Percentiles rank a stretch among this genome's conserved stretches.
These are phyloP conservation scores for Boletellus sp. DNA, from an alignment of 768 basidiomycete genomes.

Conservation along the genomic window DNA sequence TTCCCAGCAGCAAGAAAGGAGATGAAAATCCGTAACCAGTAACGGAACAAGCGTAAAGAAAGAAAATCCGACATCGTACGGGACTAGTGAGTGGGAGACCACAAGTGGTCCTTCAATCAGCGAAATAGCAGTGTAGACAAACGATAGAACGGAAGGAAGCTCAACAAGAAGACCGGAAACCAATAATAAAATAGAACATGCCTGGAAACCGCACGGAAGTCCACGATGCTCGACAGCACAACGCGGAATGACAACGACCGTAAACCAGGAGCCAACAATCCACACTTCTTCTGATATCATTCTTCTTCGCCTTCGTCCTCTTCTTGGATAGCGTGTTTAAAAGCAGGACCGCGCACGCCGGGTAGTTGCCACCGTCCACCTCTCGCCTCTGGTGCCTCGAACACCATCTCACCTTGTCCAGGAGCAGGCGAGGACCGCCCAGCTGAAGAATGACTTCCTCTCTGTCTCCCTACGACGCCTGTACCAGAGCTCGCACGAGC, in stretches of 20 bases:
- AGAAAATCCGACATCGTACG: background rate
- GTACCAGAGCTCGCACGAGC: constrained; percentile 21
- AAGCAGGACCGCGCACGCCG: constrained; percentile 63
- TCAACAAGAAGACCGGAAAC: constrained; percentile 4
- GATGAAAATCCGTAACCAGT: constrained; percentile 22
- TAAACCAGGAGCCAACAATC: constrained; percentile 3
- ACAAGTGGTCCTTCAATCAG: constrained; percentile 9
- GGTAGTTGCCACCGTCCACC: constrained; percentile 69
- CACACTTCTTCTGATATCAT: constrained; percentile 16
- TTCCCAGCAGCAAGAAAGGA: constrained; percentile 5
- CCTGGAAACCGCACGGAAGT: constrained; percentile 4
- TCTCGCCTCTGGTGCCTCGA: constrained; percentile 48
- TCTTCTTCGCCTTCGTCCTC: constrained; percentile 86
- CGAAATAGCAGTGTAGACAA: constrained; percentile 15
- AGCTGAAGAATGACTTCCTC: constrained; percentile 56
- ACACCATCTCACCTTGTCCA: constrained; percentile 38
- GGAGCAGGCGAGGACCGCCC: constrained; percentile 61
- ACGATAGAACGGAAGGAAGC: background rate
- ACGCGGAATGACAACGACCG: constrained; percentile 6
- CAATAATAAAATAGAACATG: constrained; percentile 2
- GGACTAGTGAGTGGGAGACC: constrained; percentile 4
- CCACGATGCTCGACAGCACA: constrained; percentile 12
- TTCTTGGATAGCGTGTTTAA: constrained; percentile 71
- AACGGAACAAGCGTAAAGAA: constrained; percentile 9
- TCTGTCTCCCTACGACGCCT: constrained; percentile 35